Base-by-base conservation (phyloP, 2,329 filamentous ascomycete genomes). In the Aspergillus fumigatus region DNA sequence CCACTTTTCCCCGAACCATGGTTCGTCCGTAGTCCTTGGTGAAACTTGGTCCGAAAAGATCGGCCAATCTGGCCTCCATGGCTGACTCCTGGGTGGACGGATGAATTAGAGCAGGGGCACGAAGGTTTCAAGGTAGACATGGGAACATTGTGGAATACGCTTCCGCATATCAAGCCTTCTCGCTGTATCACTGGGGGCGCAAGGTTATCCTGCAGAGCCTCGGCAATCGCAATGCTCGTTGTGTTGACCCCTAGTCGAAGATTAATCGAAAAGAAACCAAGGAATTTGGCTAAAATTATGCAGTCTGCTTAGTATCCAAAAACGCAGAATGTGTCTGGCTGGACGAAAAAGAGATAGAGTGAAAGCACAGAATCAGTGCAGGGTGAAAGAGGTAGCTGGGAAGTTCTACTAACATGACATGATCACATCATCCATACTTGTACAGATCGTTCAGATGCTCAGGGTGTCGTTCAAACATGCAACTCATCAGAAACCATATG, bases 391-490 rank as follows among this genome's bases (percentile, higher is more conserved):
- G 19, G 41, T 10, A 14, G 21, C 23, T 25, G 21, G 49, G 48
- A 50, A 43, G 57, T 51, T 64, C 58, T 64, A 62, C 58, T 62
- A 62, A 53, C 26, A 59, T 55, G 55, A 56, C 59, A 62, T 64
- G 60, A 47, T 61, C 60, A 56, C 59, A 59, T 64, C 51, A 60
- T 56, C 60, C 61, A 60, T 63, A 63, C 59, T 61, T 56, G 48
- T 62, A 64, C 59, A 62, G 52, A 62, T 40, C 49, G 17, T 51
- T 26, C 29, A 51, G 29, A 51, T 51, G 49, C 49, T 21, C 19
- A 51, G 23, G 19, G 23, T 27, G 29, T 40, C 35, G 49, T 19
- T 51, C 19, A 51, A 51, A 51, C 17, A 27, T 47, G 43, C 14
- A 35, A 50, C 26, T 29, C 48, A 50, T 50, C 26, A 35, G 29